Evolutionary conservation across 2,329 filamentous ascomycete genomes (phyloP).

Genomic region (Septoria petroselini): DNA sequence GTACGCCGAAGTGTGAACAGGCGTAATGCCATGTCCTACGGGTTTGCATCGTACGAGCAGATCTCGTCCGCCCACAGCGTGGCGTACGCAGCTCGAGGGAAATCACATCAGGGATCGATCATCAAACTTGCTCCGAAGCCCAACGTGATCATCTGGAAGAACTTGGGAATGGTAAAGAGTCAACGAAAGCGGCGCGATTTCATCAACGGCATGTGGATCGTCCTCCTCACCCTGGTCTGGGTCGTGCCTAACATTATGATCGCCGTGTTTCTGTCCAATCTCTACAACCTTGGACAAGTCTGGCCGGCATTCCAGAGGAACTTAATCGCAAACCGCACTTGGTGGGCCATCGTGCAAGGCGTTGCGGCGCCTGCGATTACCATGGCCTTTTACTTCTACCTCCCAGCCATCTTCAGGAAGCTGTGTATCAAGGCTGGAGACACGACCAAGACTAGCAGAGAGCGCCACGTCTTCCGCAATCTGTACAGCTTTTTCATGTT

Average conservation of each 20-base stretch:
- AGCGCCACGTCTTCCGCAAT: constrained; percentile 85
- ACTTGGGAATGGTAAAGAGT: constrained; percentile 69
- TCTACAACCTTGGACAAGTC: constrained; percentile 73
- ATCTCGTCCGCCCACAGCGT: constrained; percentile 86
- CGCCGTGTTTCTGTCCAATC: constrained; percentile 85
- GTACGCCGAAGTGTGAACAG: constrained; percentile 79
- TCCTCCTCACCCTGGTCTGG: constrained; percentile 77
- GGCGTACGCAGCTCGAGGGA: constrained; percentile 75
- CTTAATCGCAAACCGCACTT: constrained; percentile 59
- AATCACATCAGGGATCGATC: constrained; percentile 73
- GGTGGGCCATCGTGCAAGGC: constrained; percentile 90
- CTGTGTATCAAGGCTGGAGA: constrained; percentile 82
- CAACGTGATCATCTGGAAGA: constrained; percentile 94
- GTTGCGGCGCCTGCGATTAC: constrained; percentile 82
- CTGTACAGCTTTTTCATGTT: constrained; percentile 95
- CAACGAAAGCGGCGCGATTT: constrained; percentile 69
- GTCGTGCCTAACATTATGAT: constrained; percentile 91
- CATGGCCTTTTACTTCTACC: constrained; percentile 78
- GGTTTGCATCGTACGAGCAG: constrained; percentile 88
- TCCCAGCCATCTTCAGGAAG: constrained; percentile 88
- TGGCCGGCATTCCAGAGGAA: constrained; percentile 72
- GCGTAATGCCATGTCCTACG: constrained; percentile 83
- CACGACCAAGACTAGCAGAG: constrained; percentile 84
- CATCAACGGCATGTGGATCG: constrained; percentile 80
- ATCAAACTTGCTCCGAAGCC: constrained; percentile 79